phyloP scores from a whole-genome alignment of 1,284 basidiomycete genomes.

The Cutaneotrichosporon sp. region DNA sequence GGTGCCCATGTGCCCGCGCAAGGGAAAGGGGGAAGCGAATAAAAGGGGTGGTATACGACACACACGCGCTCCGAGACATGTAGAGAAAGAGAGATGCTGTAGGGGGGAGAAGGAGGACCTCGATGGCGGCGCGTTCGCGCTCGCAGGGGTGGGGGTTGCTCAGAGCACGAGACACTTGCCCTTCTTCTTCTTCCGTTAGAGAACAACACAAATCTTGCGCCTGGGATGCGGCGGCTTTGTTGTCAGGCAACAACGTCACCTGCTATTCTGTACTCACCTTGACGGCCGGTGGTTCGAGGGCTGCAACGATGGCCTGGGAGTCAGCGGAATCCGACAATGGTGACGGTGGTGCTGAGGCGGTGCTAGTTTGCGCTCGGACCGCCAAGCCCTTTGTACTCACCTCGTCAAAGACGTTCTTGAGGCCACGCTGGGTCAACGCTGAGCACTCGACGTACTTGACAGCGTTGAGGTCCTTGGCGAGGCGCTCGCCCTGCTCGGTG shows the following conservation, averaged over 20 bases:
- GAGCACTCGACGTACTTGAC: conserved; percentile 99
- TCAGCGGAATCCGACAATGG: not conserved
- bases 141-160: not conserved
- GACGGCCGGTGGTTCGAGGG: conserved; percentile 90
- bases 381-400: conserved; percentile 59
- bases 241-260: conserved; percentile 51
- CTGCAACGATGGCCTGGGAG: conserved; percentile 92
- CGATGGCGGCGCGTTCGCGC: not conserved
- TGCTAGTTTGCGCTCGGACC: not conserved
- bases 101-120: conserved; percentile 2
- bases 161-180: conserved; percentile 1
- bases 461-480: conserved; percentile 92
- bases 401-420: conserved; percentile 99
- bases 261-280: conserved; percentile 53
- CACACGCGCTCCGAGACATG: conserved; percentile 22
- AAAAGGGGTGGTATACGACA: conserved; percentile 26
- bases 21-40: conserved; percentile 18
- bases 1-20: not conserved
- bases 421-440: conserved; percentile 95
- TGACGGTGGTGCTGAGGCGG: no score
- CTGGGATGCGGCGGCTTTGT: conserved; percentile 57
- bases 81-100: conserved; percentile 20
- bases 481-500: conserved; percentile 84
- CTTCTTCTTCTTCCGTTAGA: conserved; percentile 55
- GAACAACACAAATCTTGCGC: conserved; percentile 75